Conservation (phyloP, 345 rosid species). For the Salix exigua region DNA sequence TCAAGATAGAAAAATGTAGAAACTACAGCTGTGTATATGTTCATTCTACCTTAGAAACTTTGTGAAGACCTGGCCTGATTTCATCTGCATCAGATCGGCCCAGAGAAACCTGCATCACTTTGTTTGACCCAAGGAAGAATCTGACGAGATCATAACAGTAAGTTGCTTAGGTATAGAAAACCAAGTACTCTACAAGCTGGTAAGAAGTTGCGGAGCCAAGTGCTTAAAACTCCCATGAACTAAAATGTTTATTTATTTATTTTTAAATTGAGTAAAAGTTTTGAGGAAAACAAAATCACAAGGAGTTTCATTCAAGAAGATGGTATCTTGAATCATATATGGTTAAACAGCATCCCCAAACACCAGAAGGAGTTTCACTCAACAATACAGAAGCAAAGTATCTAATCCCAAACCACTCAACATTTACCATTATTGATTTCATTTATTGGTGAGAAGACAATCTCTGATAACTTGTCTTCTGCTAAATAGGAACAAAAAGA, state of each 20-base stretch:
- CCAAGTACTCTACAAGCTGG: neutral
- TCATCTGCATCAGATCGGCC: constrained; percentile 93
- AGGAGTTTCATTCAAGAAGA: too few relatives aligned
- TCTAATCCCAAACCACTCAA: too few relatives aligned
- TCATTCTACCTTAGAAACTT: constrained; percentile 67
- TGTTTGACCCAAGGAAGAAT: constrained; percentile 92
- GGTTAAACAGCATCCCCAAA: neutral
- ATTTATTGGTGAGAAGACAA: neutral
- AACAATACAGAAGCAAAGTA: neutral
- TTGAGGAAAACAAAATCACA: neutral
- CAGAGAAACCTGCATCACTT: constrained; percentile 93
- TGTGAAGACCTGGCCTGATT: constrained; percentile 61
- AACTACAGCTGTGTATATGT: neutral
- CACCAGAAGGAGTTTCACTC: neutral
- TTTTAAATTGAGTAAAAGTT: neutral
- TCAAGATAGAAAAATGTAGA: neutral
- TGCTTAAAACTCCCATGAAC: neutral
- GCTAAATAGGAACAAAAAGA: neutral
- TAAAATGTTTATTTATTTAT: neutral
- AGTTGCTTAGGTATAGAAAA: neutral
- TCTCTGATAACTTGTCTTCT: neutral
- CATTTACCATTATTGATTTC: too few relatives aligned
- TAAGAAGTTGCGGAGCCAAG: neutral
- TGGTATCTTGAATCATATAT: neutral
- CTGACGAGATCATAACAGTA: constrained; percentile 26